Evolutionary conservation across 169 alveolate genomes (phyloP).

Genomic region (Plasmodium knowlesi): DNA sequence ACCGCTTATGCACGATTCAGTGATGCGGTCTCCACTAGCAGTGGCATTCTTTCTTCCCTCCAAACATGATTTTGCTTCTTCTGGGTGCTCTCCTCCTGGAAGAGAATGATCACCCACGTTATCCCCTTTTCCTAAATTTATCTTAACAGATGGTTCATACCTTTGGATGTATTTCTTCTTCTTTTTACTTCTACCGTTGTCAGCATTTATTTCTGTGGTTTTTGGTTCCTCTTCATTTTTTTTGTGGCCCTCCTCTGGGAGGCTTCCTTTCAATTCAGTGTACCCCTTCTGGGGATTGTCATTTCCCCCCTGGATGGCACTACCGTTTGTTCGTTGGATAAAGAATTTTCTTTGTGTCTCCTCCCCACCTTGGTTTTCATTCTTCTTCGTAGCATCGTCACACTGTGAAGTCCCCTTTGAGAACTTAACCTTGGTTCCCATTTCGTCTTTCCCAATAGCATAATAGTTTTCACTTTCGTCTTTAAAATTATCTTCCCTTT

Average conservation of each 20-base stretch:
- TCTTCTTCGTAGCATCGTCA: background rate
- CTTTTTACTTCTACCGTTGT: background rate
- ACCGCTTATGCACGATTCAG: background rate
- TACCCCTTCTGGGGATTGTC: background rate
- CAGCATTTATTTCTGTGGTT: background rate
- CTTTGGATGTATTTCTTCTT: background rate
- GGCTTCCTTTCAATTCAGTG: background rate
- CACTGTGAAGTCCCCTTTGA: background rate
- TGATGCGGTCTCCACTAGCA: background rate
- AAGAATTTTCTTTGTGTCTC: background rate
- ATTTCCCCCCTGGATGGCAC: background rate
- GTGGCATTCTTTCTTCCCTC: background rate
- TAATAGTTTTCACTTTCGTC: background rate
- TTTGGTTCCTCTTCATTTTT: background rate
- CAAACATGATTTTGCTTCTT: background rate
- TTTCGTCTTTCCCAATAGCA: background rate
- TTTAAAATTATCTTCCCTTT: background rate
- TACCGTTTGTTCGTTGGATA: background rate
- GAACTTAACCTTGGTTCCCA: background rate
- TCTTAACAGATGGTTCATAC: background rate
- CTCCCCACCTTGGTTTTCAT: background rate
- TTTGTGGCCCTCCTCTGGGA: background rate
- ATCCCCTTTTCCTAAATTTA: background rate
- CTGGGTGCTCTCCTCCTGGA: background rate
- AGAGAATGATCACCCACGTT: background rate